Evolutionary conservation across 345 rosid species (phyloP).

Genomic region (Zanthoxylum bungeanum): DNA sequence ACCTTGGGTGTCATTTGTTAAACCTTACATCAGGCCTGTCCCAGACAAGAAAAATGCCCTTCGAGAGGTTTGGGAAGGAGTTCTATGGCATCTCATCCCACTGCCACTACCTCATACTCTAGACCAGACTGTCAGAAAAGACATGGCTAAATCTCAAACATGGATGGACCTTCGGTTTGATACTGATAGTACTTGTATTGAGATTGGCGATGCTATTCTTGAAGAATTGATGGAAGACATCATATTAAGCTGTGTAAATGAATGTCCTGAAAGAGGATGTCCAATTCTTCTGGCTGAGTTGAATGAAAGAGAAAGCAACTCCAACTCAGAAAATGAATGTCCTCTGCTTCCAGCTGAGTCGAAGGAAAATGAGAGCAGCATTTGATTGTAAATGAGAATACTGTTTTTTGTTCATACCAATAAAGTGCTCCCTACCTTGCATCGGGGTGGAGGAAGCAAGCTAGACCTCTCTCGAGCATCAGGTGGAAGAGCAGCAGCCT

Average conservation of each 20-base stretch:
- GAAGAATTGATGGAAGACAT: conserved; percentile 62
- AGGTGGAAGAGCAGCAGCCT: too few species aligned
- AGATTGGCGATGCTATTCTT: conserved; percentile 53
- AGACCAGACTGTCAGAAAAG: conserved; percentile 73
- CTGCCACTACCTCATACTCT: conserved; percentile 62
- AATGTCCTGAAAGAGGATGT: conserved; percentile 17
- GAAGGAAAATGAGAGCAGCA: conserved; percentile 29
- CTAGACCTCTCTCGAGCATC: too few species aligned
- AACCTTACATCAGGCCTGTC: conserved; percentile 40
- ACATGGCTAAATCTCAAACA: conserved; percentile 47
- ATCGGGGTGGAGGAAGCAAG: conserved; percentile 4
- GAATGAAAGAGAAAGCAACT: conserved; percentile 29
- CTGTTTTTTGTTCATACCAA: conserved; percentile 7
- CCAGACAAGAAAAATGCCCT: conserved; percentile 42
- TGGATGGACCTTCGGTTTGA: conserved; percentile 73
- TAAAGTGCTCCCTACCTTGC: not conserved
- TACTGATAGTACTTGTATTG: conserved; percentile 38
- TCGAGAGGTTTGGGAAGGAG: conserved; percentile 60
- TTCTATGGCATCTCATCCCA: conserved; percentile 70
- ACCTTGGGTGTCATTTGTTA: conserved; percentile 47
- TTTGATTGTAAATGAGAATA: conserved; percentile 13
- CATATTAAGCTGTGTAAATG: conserved; percentile 29
- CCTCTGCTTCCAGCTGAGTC: conserved; percentile 21
- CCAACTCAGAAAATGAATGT: conserved; percentile 20
- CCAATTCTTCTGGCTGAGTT: conserved; percentile 22